Percentiles rank a stretch among this genome's conserved stretches.
Evolutionary conservation across 257 asterid genomes (phyloP).

Genomic region (Marsdenia floribunda): DNA sequence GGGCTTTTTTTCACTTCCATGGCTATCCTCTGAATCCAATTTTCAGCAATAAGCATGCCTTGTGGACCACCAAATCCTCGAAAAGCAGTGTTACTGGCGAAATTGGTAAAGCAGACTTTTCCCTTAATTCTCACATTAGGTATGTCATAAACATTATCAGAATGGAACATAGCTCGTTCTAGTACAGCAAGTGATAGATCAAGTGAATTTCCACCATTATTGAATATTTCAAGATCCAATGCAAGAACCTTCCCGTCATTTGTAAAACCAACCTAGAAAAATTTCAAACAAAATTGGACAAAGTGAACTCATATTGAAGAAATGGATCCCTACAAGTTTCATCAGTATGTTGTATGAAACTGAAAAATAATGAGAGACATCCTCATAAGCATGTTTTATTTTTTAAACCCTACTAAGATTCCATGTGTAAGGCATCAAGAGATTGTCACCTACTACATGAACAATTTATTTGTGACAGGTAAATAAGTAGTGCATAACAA

Average conservation of each 20-base stretch:
- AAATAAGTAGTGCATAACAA: background rate
- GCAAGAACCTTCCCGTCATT: constrained; percentile 81
- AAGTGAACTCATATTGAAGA: constrained; percentile 9
- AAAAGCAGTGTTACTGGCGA: constrained; percentile 96
- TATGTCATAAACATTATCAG: constrained; percentile 86
- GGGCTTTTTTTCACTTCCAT: constrained; percentile 77
- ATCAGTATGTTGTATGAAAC: background rate
- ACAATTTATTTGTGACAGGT: background rate
- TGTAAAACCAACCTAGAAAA: constrained; percentile 73
- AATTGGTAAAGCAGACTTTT: constrained; percentile 83
- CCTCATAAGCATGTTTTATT: background rate
- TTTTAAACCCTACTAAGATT: background rate
- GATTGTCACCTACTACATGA: background rate
- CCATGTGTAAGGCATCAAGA: background rate
- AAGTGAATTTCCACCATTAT: constrained; percentile 86
- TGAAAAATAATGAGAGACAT: background rate
- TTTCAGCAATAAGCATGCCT: constrained; percentile 93
- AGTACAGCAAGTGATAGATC: constrained; percentile 89
- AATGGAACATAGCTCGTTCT: constrained; percentile 95
- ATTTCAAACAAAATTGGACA: constrained; percentile 14
- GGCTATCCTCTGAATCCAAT: constrained; percentile 90
- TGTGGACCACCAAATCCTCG: constrained; percentile 99
- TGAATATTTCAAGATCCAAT: constrained; percentile 80
- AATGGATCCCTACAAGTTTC: background rate
- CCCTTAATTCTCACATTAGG: constrained; percentile 78